Percentiles rank a stretch among this genome's conserved stretches.
Conservation (phyloP, 495 filamentous ascomycete genomes). For the Penicillium fimorum region DNA sequence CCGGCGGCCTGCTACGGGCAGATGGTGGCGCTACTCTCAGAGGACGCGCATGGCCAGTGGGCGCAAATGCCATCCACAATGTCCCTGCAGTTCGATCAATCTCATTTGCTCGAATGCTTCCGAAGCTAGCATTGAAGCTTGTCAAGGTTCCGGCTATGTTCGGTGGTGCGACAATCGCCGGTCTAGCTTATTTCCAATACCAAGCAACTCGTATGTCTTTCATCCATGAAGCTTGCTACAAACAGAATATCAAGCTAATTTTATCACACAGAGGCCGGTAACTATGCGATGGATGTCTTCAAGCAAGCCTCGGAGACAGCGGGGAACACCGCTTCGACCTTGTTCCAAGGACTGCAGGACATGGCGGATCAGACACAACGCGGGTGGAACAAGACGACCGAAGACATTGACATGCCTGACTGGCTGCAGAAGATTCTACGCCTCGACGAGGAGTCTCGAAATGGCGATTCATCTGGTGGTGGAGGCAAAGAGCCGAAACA, state of each 20-base stretch:
- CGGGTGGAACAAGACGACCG: conserved; percentile 83
- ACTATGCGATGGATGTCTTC: conserved; percentile 81
- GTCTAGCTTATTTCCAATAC: conserved; percentile 90
- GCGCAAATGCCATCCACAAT: conserved; percentile 71
- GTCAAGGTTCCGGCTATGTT: conserved; percentile 84
- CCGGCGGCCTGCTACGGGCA: conserved; percentile 67
- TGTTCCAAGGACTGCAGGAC: conserved; percentile 68
- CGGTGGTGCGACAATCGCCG: conserved; percentile 82
- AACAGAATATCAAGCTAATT: conserved; percentile 25
- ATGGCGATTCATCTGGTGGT: conserved; percentile 39
- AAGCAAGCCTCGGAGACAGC: conserved; percentile 68
- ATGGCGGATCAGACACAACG: conserved; percentile 73
- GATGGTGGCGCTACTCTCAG: conserved; percentile 60
- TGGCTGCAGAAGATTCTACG: conserved; percentile 80
- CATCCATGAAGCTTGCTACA: background rate
- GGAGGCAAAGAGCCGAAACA: conserved; percentile 61
- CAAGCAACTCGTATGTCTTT: conserved; percentile 78
- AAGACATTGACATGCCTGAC: conserved; percentile 70
- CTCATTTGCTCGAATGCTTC: conserved; percentile 83
- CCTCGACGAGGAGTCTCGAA: conserved; percentile 50
- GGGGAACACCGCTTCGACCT: conserved; percentile 57
- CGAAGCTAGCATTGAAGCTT: conserved; percentile 85
- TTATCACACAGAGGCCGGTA: conserved; percentile 69
- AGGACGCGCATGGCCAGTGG: conserved; percentile 69
- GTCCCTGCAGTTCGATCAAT: conserved; percentile 79